Evolutionary conservation across 106 monocot genomes (phyloP).

Genomic region (Allium sativum): DNA sequence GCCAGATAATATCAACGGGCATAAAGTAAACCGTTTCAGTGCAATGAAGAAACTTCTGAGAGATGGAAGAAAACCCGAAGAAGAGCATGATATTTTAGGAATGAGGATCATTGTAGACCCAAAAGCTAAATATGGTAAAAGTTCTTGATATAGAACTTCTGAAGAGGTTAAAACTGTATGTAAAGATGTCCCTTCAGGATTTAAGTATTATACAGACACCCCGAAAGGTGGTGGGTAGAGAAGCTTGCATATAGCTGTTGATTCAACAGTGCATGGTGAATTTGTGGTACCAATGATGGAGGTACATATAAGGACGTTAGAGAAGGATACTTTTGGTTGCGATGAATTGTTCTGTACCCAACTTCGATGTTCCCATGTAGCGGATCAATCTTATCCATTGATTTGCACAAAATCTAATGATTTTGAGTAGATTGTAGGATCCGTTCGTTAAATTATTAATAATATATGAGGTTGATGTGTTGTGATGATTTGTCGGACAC

Average conservation of each 20-base stretch:
- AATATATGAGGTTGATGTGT: too few species aligned
- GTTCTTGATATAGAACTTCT: conserved; percentile 47
- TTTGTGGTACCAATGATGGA: conserved; percentile 48
- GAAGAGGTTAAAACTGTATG: conserved; percentile 52
- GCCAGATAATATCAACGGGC: conserved; percentile 30
- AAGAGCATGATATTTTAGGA: conserved; percentile 71
- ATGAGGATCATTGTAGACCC: conserved; percentile 53
- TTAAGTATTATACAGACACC: conserved; percentile 61
- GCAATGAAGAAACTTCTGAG: conserved; percentile 87
- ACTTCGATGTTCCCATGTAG: too few species aligned
- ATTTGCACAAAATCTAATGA: too few species aligned
- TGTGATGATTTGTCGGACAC: too few species aligned
- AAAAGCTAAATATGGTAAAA: conserved; percentile 22
- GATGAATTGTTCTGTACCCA: too few species aligned
- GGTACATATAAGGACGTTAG: conserved; percentile 68
- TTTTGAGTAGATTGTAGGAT: too few species aligned
- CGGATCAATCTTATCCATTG: too few species aligned
- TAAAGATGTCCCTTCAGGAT: conserved; percentile 46
- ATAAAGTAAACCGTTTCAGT: conserved; percentile 59
- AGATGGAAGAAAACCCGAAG: conserved; percentile 62
- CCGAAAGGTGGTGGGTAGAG: conserved; percentile 72
- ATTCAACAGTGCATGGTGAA: conserved; percentile 29
- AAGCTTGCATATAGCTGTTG: conserved; percentile 70
- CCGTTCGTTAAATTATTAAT: too few species aligned
- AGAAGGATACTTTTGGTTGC: conserved; percentile 55